These are phyloP conservation scores for Paramyrothecium roridum DNA, from an alignment of 2,329 filamentous ascomycete genomes.

Conservation along the genomic window DNA sequence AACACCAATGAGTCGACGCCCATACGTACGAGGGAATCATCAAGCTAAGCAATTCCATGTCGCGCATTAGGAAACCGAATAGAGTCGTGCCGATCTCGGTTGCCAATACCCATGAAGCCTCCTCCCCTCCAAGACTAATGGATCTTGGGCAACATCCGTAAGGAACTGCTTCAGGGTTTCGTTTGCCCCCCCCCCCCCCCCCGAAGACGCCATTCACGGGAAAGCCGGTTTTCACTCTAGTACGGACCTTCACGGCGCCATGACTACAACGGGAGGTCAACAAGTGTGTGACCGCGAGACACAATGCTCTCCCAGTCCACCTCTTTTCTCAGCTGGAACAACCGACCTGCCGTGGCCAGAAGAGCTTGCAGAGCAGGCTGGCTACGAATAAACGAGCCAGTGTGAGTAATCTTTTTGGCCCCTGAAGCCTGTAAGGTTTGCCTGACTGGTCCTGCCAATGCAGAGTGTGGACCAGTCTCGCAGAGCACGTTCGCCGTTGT, in stretches of 20 bases:
- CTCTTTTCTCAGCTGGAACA: conserved; percentile 6
- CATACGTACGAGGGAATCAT: neutral
- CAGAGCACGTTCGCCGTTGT: conserved; percentile 6
- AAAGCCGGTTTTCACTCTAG: neutral
- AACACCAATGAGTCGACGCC: too few species aligned
- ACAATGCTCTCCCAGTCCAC: neutral
- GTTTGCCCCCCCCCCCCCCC: too few species aligned
- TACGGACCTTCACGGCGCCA: neutral
- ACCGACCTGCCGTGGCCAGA: neutral
- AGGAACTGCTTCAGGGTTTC: neutral
- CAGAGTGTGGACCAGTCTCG: conserved; percentile 11
- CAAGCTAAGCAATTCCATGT: neutral
- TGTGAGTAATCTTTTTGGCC: neutral
- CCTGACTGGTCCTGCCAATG: conserved; percentile 5
- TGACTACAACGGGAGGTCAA: neutral
- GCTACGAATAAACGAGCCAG: neutral
- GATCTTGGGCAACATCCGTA: neutral
- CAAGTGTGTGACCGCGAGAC: neutral
- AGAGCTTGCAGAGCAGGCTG: neutral
- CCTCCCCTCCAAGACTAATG: neutral
- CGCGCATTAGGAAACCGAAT: neutral
- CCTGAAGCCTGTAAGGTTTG: conserved; percentile 2
- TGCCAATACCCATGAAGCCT: neutral
- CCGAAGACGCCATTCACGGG: neutral
- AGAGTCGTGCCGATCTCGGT: neutral